Evolutionary conservation across 2,329 filamentous ascomycete genomes (phyloP).

Genomic region (Paecilomyces variotii): DNA sequence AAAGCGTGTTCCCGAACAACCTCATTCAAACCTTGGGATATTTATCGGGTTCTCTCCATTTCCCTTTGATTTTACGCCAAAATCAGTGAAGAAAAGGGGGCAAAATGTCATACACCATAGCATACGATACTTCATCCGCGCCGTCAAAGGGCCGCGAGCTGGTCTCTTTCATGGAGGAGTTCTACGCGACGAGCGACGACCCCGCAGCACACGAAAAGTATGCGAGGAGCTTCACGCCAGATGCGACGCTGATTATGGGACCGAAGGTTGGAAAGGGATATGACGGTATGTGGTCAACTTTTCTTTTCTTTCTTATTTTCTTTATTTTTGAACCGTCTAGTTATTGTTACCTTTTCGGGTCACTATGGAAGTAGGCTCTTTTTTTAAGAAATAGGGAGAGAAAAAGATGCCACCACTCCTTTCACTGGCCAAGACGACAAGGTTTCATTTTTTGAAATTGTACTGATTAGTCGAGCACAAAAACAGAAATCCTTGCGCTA

Average conservation of each 20-base stretch:
- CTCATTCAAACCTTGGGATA: not conserved
- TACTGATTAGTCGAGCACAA: not conserved
- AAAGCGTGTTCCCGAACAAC: not conserved
- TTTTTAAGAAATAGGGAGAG: not conserved
- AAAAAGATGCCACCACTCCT: not conserved
- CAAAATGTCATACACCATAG: conserved; percentile 27
- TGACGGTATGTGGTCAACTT: conserved; percentile 15
- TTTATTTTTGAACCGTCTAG: not conserved
- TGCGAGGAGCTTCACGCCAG: conserved; percentile 23
- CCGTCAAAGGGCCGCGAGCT: conserved; percentile 16
- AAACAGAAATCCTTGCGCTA: conserved; percentile 24
- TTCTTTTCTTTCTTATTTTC: not conserved
- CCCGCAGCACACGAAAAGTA: conserved; percentile 28
- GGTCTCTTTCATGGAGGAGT: conserved; percentile 26
- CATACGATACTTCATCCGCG: conserved; percentile 16
- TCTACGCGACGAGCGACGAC: conserved; percentile 29
- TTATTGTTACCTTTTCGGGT: not conserved
- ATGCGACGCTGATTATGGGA: conserved; percentile 32
- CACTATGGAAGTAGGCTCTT: not conserved
- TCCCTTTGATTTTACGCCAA: not conserved
- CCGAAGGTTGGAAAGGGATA: conserved; percentile 24
- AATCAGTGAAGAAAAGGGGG: not conserved
- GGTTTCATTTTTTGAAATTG: not conserved
- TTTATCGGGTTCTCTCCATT: not conserved
- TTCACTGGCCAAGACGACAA: not conserved